A percentile compares a stretch with the other conserved stretches of the same genome.
phyloP scores from a whole-genome alignment of 1,139 yeast genomes.

The Diutina sp. region DNA sequence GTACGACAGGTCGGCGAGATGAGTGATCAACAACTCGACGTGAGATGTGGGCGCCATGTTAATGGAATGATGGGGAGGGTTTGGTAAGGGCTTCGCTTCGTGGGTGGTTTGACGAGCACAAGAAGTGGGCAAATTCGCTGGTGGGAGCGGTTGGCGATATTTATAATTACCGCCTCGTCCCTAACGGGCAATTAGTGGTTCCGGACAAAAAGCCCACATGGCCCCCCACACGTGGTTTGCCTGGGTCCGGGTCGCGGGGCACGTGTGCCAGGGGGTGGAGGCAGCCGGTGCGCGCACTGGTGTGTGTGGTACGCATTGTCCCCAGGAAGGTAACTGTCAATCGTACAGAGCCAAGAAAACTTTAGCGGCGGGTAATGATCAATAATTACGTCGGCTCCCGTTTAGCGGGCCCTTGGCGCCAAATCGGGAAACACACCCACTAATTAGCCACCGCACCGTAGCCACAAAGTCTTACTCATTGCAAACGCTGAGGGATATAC shows the following conservation, averaged over 20 bases:
- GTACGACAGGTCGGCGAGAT: not conserved
- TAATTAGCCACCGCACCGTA: too few relatives aligned
- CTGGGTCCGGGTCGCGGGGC: not conserved
- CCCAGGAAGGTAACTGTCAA: not conserved
- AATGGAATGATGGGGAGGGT: not conserved
- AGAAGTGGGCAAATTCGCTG: not conserved
- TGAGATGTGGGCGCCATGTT: not conserved
- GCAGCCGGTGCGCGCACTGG: too few relatives aligned
- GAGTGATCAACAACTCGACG: not conserved
- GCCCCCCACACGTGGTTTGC: not conserved
- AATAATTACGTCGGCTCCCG: too few relatives aligned
- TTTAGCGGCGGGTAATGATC: not conserved
- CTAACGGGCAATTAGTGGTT: not conserved
- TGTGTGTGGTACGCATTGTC: not conserved
- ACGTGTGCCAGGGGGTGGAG: not conserved
- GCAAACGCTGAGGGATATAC: too few relatives aligned
- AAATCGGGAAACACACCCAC: too few relatives aligned
- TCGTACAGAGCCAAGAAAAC: not conserved
- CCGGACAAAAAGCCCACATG: not conserved
- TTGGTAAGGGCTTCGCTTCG: not conserved
- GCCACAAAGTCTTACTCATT: too few relatives aligned
- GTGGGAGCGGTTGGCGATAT: not conserved
- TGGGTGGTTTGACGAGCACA: not conserved
- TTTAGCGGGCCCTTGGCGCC: too few relatives aligned
- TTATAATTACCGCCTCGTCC: not conserved